Evolutionary conservation across 805 yeast species (phyloP).

Genomic region (Phaffomyces thermotolerans): DNA sequence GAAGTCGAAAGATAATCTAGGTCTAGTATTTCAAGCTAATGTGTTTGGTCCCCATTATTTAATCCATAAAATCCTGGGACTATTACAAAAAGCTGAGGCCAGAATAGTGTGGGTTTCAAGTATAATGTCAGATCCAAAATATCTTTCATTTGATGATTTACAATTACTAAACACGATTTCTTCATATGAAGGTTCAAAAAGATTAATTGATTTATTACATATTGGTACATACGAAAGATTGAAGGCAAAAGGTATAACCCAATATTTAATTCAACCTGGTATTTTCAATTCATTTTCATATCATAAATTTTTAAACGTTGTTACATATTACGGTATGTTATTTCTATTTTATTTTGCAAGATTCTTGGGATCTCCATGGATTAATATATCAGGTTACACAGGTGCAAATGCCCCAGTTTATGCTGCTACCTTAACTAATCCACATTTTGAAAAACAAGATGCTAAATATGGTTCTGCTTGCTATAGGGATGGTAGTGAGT

Average conservation of each 20-base stretch:
- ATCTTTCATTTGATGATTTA: slow-evolving; percentile 66
- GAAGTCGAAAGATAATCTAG: slow-evolving; percentile 70
- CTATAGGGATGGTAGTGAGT: slow-evolving; percentile 56
- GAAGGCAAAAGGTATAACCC: slow-evolving; percentile 47
- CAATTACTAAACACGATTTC: slow-evolving; percentile 55
- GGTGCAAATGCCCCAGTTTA: slow-evolving; percentile 86
- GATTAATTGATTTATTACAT: slow-evolving; percentile 79
- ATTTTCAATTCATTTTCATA: slow-evolving; percentile 82
- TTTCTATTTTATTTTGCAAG: slow-evolving; percentile 78
- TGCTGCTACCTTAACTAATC: slow-evolving; percentile 49
- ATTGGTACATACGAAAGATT: slow-evolving; percentile 54
- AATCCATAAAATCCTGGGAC: slow-evolving; percentile 53
- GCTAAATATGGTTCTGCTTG: slow-evolving; percentile 72
- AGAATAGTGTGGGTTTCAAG: slow-evolving; percentile 81
- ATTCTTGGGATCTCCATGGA: slow-evolving; percentile 78
- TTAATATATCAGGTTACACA: slow-evolving; percentile 77
- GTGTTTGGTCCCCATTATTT: slow-evolving; percentile 94
- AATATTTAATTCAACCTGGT: slow-evolving; percentile 89
- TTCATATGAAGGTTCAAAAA: slow-evolving; percentile 89
- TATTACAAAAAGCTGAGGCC: slow-evolving; percentile 51
- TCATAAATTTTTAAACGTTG: slow-evolving; percentile 62
- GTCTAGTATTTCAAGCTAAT: slow-evolving; percentile 87
- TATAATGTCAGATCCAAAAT: slow-evolving; percentile 69
- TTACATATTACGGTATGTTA: slow-evolving; percentile 84
- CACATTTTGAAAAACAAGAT: slow-evolving; percentile 37